Conservation (phyloP, 2,329 filamentous ascomycete species). For the Pyricularia grisea region DNA sequence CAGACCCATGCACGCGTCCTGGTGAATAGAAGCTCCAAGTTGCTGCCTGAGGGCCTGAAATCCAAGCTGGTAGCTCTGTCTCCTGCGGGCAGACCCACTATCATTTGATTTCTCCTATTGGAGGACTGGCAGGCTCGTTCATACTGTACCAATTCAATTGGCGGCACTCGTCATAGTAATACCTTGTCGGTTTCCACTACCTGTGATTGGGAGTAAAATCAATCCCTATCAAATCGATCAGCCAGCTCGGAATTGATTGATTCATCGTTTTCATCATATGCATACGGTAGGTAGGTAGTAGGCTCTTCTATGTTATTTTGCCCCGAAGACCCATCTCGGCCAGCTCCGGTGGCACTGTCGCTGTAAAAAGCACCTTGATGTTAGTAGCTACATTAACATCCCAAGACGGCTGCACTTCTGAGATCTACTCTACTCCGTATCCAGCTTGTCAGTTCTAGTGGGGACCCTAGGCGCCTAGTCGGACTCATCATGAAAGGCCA, state of each 20-base stretch:
- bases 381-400: background rate
- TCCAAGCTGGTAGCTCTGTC: background rate
- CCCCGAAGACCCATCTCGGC: background rate
- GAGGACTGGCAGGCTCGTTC: too few species aligned
- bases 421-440: background rate
- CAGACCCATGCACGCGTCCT: conserved; percentile 4
- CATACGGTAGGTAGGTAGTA: too few species aligned
- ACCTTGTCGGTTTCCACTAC: background rate
- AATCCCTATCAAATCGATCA: too few species aligned
- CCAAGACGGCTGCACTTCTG: too few species aligned
- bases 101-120: background rate
- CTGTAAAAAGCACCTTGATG: background rate
- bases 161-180: background rate
- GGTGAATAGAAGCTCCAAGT: background rate
- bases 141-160: background rate
- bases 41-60: conserved; percentile 4
- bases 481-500: background rate
- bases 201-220: too few species aligned
- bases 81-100: background rate
- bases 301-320: background rate
- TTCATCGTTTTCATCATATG: too few species aligned
- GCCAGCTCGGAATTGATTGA: too few species aligned
- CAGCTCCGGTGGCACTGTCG: background rate
- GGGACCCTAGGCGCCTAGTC: background rate
- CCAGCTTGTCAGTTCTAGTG: background rate